phyloP scores from a whole-genome alignment of 352 stramenopile genomes.

The Phytophthora constricta region DNA sequence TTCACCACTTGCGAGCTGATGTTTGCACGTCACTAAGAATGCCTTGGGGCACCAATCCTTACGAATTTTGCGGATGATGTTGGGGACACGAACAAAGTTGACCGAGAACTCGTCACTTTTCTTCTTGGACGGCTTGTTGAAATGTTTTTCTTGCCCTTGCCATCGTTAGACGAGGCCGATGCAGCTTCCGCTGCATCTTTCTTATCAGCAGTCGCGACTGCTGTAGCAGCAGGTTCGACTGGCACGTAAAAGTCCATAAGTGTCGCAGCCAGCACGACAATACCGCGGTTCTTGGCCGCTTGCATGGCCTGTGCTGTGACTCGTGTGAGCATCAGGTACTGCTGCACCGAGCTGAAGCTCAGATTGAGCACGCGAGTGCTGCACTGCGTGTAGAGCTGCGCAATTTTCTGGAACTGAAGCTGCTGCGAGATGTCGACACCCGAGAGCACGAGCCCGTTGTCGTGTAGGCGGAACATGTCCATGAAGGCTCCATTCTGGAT shows the following conservation, averaged over 20 bases:
- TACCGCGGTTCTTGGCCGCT: constrained; percentile 60
- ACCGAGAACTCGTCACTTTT: constrained; percentile 72
- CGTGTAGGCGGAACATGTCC: constrained; percentile 74
- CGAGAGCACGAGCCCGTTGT: constrained; percentile 67
- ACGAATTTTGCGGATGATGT: constrained; percentile 82
- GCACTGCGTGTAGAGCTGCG: constrained; percentile 61
- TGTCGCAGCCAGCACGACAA: constrained; percentile 77
- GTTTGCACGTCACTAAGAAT: constrained; percentile 84
- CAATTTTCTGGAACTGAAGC: constrained; percentile 72
- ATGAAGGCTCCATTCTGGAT: constrained; percentile 85
- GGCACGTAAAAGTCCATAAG: constrained; percentile 87
- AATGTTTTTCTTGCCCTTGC: constrained; percentile 42
- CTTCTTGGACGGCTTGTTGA: constrained; percentile 45
- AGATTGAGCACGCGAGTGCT: constrained; percentile 78
- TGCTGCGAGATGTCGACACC: constrained; percentile 71
- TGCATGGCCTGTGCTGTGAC: constrained; percentile 66
- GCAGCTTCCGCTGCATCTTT: constrained; percentile 13
- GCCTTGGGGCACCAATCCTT: constrained; percentile 83
- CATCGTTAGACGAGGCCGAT: constrained; percentile 35
- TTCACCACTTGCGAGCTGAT: constrained; percentile 69
- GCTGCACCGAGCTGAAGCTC: constrained; percentile 82
- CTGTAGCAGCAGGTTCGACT: constrained; percentile 28
- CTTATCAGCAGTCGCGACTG: constrained; percentile 9
- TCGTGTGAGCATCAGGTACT: constrained; percentile 79
- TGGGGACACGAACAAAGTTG: constrained; percentile 82